Conservation (phyloP, 2,329 filamentous ascomycete genomes). For the Clonostachys sp. region DNA sequence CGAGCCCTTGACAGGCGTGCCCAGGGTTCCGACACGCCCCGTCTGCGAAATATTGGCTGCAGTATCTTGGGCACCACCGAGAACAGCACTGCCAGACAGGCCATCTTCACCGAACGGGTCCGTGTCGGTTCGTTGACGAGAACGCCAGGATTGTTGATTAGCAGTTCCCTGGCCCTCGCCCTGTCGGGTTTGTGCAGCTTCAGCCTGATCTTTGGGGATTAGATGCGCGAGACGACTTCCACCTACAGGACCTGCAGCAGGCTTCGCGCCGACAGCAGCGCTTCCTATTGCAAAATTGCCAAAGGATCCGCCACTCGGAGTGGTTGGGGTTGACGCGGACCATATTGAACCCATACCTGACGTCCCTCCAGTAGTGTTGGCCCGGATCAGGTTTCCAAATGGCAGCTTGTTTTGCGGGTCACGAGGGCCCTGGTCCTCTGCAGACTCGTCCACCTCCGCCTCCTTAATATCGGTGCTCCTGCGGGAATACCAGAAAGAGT, state of each 20-base stretch:
- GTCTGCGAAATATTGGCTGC: slow-evolving; percentile 13
- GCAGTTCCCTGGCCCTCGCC: slow-evolving; percentile 37
- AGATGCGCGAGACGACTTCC: slow-evolving; percentile 85
- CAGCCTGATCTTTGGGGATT: slow-evolving; percentile 76
- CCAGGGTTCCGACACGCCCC: slow-evolving; percentile 35
- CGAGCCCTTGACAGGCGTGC: slow-evolving; percentile 50
- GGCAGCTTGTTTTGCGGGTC: background rate
- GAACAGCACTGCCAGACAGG: slow-evolving; percentile 64
- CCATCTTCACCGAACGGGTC: slow-evolving; percentile 71
- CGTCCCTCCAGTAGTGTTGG: slow-evolving; percentile 45
- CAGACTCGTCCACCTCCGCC: slow-evolving; percentile 47
- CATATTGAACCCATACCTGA: slow-evolving; percentile 35
- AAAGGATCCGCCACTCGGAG: slow-evolving; percentile 73
- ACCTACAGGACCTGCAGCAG: slow-evolving; percentile 51
- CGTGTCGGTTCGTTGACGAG: slow-evolving; percentile 64
- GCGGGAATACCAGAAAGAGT: slow-evolving; percentile 53
- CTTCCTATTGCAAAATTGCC: slow-evolving; percentile 77
- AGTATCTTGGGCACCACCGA: slow-evolving; percentile 71
- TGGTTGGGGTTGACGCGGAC: slow-evolving; percentile 46
- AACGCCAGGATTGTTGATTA: slow-evolving; percentile 46
- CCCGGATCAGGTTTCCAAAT: slow-evolving; percentile 46
- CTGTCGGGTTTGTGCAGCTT: slow-evolving; percentile 42
- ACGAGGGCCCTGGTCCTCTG: slow-evolving; percentile 21
- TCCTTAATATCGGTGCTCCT: slow-evolving; percentile 51
- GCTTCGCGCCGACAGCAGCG: slow-evolving; percentile 64